phyloP scores from a whole-genome alignment of 2,329 filamentous ascomycete species.

The Cryphonectria japonica region DNA sequence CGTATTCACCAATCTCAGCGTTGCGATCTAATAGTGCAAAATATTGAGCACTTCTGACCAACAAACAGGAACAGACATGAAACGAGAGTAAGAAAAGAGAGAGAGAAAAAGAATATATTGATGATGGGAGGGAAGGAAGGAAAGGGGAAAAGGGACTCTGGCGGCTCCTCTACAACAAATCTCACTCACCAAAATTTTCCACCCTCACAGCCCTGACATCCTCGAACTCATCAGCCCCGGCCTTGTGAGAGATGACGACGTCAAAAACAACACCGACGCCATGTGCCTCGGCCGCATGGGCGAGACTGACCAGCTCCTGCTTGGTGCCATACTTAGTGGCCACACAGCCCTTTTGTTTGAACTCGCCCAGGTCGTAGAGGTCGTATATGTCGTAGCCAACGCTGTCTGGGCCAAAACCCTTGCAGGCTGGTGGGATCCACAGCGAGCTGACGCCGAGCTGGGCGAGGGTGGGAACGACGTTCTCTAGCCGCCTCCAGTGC shows the following conservation, averaged over 20 bases:
- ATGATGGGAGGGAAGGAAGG: no score
- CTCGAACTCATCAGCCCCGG: constrained; percentile 67
- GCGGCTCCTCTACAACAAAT: neutral
- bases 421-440: constrained; percentile 76
- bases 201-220: constrained; percentile 63
- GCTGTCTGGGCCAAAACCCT: constrained; percentile 62
- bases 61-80: neutral
- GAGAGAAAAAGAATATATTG: neutral
- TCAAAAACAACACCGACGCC: constrained; percentile 68
- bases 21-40: constrained; percentile 50
- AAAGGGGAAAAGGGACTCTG: neutral
- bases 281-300: constrained; percentile 52
- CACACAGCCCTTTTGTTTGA: constrained; percentile 66
- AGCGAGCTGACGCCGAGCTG: constrained; percentile 63
- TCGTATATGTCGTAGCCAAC: constrained; percentile 73
- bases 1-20: constrained; percentile 55
- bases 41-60: constrained; percentile 18
- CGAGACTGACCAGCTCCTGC: constrained; percentile 60
- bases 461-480: constrained; percentile 57
- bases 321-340: constrained; percentile 71
- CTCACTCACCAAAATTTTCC: constrained; percentile 47
- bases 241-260: constrained; percentile 73
- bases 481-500: constrained; percentile 63
- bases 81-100: neutral
- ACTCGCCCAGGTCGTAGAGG: constrained; percentile 73